Evolutionary conservation across 2,329 filamentous ascomycete genomes (phyloP), one percentile per base, ranked within the genome.

Genomic region (Aspergillus flavus): DNA sequence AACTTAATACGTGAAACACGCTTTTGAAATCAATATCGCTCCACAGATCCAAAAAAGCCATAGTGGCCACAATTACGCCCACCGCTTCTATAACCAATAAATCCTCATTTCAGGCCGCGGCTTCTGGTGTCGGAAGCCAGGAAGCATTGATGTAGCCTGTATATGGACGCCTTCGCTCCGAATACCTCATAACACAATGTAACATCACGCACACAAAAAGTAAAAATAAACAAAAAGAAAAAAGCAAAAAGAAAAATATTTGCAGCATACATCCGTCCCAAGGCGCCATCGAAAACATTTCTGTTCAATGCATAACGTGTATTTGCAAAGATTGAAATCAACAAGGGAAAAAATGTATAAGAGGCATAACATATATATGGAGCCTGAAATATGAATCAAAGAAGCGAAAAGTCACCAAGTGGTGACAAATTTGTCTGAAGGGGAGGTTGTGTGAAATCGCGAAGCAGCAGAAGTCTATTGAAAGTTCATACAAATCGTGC

Each of bases 401-500:
- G 61, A 64, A 64, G 39, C 43, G 28, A 57, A 57, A 46, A 61
- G 53, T 59, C 30, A 52, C 64, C 48, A 52, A 11, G 28, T 52
- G 34, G 21, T 41, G 32, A 43, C 61, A 57, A 61, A 46, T 54
- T 52, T 52, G 28, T n/a, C 48, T 34, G 28, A 34, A 52, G 7
- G 16, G 12, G 28, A 34, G 28, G 48, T 34, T 21, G 16, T 6
- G 48, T 32, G 48, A 36, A 36, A 43, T 59, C 57, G 19, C 41
- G 16, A 43, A 43, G 41, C 32, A 52, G 28, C 10, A 52, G 21
- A 53, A 34, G 36, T 64, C 63, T 69, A 65, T 62, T 60, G 62
- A 59, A 63, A 63, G 67, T 59, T 70, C 67, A 68, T 71, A 69
- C 70, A 63, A 68, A 65, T 73, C 72, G 62, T 74, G 60, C 63